A percentile compares a stretch with the other conserved stretches of the same genome.
Evolutionary conservation across 2,329 filamentous ascomycete species (phyloP).

Genomic region (Aureobasidium sp.): DNA sequence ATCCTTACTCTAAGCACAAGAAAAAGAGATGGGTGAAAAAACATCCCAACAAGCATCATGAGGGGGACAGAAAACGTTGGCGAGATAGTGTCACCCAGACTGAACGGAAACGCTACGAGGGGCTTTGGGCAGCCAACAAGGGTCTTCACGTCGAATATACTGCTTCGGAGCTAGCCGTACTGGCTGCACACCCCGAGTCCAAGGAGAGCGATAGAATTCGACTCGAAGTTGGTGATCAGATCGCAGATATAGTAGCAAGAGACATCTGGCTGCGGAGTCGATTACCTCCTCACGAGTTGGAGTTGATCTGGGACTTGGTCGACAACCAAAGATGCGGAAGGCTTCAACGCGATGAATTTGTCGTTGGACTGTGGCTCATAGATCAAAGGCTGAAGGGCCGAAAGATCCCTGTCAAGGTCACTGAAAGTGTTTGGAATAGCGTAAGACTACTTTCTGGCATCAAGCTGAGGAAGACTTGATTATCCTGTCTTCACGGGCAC

Average conservation of each 20-base stretch:
- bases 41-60: conserved; percentile 66
- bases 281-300: conserved; percentile 59
- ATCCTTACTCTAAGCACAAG: conserved; percentile 44
- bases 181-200: conserved; percentile 14
- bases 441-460: conserved; percentile 42
- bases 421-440: conserved; percentile 69
- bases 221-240: conserved; percentile 39
- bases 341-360: conserved; percentile 64
- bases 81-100: conserved; percentile 63
- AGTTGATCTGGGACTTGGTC: conserved; percentile 71
- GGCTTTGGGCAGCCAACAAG: conserved; percentile 75
- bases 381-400: conserved; percentile 73
- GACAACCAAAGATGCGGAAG: conserved; percentile 50
- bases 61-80: conserved; percentile 69
- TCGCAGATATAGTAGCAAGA: conserved; percentile 60
- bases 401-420: conserved; percentile 65
- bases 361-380: conserved; percentile 76
- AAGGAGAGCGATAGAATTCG: neutral
- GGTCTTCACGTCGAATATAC: conserved; percentile 41
- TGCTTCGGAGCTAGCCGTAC: conserved; percentile 10
- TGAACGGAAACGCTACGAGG: conserved; percentile 75
- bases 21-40: conserved; percentile 52
- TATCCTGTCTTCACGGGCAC: neutral
- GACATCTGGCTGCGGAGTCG: conserved; percentile 71
- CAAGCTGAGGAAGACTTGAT: conserved; percentile 22